Evolutionary conservation across 2,329 filamentous ascomycete genomes (phyloP).

Genomic region (Leptographium galeiforme): DNA sequence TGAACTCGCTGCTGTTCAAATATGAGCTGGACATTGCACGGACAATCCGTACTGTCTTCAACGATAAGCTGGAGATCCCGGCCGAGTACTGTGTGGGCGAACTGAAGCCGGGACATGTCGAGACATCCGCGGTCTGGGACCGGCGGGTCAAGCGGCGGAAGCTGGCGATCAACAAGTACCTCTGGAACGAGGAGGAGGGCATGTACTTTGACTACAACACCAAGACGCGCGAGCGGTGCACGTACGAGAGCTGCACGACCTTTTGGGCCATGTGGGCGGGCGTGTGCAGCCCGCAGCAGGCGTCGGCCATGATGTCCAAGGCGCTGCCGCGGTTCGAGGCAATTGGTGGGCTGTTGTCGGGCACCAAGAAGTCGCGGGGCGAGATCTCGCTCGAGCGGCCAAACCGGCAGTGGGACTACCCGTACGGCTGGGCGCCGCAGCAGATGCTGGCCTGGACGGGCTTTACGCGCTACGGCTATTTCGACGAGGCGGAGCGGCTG

Average conservation of each 20-base stretch:
- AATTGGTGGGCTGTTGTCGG: slow-evolving; percentile 75
- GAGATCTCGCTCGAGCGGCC: slow-evolving; percentile 66
- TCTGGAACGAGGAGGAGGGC: slow-evolving; percentile 83
- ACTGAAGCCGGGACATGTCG: slow-evolving; percentile 53
- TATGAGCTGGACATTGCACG: slow-evolving; percentile 90
- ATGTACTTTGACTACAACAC: slow-evolving; percentile 99
- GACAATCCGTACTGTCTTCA: slow-evolving; percentile 72
- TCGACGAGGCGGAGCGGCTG: slow-evolving; percentile 75
- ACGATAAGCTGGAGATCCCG: slow-evolving; percentile 70
- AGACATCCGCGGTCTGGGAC: slow-evolving; percentile 83
- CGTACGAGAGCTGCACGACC: slow-evolving; percentile 83
- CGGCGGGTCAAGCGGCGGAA: slow-evolving; percentile 75
- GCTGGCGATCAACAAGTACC: slow-evolving; percentile 75
- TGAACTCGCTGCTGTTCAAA: slow-evolving; percentile 92
- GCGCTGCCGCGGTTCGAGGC: slow-evolving; percentile 81
- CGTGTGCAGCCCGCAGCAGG: slow-evolving; percentile 72
- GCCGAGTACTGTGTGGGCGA: slow-evolving; percentile 64
- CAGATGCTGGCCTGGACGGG: slow-evolving; percentile 97
- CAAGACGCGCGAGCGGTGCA: slow-evolving; percentile 61
- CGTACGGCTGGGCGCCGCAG: slow-evolving; percentile 96
- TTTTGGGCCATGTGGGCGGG: slow-evolving; percentile 98
- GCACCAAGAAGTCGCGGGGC: slow-evolving; percentile 80
- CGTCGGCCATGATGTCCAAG: slow-evolving; percentile 65
- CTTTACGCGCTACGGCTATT: slow-evolving; percentile 79
- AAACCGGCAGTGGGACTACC: slow-evolving; percentile 97